These are phyloP conservation scores for Microcos paniculata DNA, from an alignment of 345 rosid species.

Conservation along the genomic window DNA sequence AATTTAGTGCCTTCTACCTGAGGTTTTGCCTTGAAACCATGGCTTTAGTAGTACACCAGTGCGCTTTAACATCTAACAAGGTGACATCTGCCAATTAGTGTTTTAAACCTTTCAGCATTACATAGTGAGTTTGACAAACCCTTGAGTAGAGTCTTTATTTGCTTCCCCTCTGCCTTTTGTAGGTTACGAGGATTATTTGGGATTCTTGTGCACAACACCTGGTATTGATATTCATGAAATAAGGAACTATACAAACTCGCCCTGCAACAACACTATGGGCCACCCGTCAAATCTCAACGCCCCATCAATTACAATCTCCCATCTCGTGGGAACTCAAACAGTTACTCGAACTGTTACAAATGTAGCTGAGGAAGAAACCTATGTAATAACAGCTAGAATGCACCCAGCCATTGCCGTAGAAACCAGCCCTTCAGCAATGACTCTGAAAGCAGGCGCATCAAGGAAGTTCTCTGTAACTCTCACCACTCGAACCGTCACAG, in stretches of 20 bases:
- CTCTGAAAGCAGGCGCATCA: slow-evolving; percentile 65
- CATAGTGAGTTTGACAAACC: not conserved
- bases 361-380: slow-evolving; percentile 88
- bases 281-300: slow-evolving; percentile 86
- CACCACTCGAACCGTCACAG: slow-evolving; percentile 60
- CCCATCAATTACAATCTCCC: slow-evolving; percentile 86
- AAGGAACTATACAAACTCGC: slow-evolving; percentile 63
- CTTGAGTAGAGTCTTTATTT: not conserved
- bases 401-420: slow-evolving; percentile 82
- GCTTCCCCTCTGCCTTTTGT: slow-evolving; percentile 2
- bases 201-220: slow-evolving; percentile 94
- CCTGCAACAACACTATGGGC: slow-evolving; percentile 75
- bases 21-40: not conserved
- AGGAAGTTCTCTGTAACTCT: slow-evolving; percentile 65
- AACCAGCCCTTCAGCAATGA: slow-evolving; percentile 84
- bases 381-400: slow-evolving; percentile 74
- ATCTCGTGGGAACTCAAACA: slow-evolving; percentile 63
- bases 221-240: slow-evolving; percentile 80
- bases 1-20: not conserved
- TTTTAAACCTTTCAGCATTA: not conserved
- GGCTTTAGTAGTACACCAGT: not conserved
- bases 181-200: slow-evolving; percentile 90
- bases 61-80: not conserved
- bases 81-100: not conserved
- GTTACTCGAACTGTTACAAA: slow-evolving; percentile 80